A percentile compares a stretch with the other conserved stretches of the same genome.
phyloP scores from a whole-genome alignment of 352 stramenopile species.

The Globisporangium recalcitrans region DNA sequence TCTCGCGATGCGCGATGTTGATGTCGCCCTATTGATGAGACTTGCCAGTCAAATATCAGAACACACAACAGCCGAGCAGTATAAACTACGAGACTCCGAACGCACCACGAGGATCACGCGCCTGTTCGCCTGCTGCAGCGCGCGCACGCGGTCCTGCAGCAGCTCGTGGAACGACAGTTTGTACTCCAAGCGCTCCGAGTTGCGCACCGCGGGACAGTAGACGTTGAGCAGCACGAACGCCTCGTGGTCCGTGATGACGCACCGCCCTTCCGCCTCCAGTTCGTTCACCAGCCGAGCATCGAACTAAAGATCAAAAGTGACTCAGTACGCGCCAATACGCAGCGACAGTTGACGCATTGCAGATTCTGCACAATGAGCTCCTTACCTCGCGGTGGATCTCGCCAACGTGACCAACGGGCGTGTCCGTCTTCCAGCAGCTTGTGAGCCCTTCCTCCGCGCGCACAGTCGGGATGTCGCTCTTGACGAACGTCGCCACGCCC shows the following conservation, averaged over 20 bases:
- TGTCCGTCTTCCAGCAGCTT: slow-evolving; percentile 48
- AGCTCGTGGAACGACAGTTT: slow-evolving; percentile 81
- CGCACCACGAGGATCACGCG: slow-evolving; percentile 64
- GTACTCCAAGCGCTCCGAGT: slow-evolving; percentile 71
- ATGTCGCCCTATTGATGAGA: slow-evolving; percentile 57
- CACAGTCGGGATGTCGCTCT: slow-evolving; percentile 38
- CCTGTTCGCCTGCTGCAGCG: slow-evolving; percentile 42
- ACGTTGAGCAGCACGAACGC: slow-evolving; percentile 89
- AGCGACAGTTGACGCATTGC: neutral
- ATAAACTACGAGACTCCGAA: neutral
- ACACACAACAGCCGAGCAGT: neutral
- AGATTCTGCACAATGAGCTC: too few relatives aligned
- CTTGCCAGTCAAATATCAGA: neutral
- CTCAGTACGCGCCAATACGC: neutral
- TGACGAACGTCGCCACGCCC: slow-evolving; percentile 74
- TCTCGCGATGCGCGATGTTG: slow-evolving; percentile 72
- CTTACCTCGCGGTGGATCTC: slow-evolving; percentile 41
- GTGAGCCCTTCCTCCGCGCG: slow-evolving; percentile 72
- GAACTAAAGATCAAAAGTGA: slow-evolving; percentile 23
- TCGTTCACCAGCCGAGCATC: slow-evolving; percentile 45
- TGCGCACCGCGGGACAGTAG: slow-evolving; percentile 79
- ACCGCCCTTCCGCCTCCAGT: slow-evolving; percentile 75
- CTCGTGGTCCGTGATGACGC: slow-evolving; percentile 83
- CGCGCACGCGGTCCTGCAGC: slow-evolving; percentile 55
- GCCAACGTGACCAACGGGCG: slow-evolving; percentile 52